Conservation (phyloP, 371 early-diverging fungal species). For the Globomyces sp. region DNA sequence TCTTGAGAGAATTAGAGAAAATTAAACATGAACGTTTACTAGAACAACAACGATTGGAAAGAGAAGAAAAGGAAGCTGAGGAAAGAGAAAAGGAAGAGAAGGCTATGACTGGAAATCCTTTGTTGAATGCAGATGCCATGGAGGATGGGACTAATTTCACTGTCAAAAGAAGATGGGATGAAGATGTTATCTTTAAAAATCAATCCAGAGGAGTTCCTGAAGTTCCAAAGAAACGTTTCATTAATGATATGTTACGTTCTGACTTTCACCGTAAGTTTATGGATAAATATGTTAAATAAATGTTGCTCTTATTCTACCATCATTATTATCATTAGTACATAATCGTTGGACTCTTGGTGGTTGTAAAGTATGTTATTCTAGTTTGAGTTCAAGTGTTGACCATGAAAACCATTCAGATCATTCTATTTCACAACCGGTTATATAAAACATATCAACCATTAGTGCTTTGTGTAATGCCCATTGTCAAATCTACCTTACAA, state of each 20-base stretch:
- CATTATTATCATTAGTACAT: not conserved
- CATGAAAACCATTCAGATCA: no score
- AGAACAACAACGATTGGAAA: slow-evolving; percentile 77
- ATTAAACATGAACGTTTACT: slow-evolving; percentile 92
- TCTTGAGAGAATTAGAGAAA: slow-evolving; percentile 89
- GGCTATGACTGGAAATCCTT: slow-evolving; percentile 76
- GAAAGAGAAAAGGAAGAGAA: slow-evolving; percentile 57
- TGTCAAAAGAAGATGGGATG: slow-evolving; percentile 95
- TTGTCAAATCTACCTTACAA: no score
- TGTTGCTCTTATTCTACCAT: slow-evolving; percentile 5
- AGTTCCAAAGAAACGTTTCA: slow-evolving; percentile 87
- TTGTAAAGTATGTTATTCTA: not conserved
- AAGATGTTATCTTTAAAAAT: slow-evolving; percentile 96
- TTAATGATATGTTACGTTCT: slow-evolving; percentile 92
- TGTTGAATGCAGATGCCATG: slow-evolving; percentile 50
- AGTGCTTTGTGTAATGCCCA: no score
- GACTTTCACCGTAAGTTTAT: slow-evolving; percentile 96
- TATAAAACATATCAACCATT: no score
- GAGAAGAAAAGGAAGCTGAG: slow-evolving; percentile 62
- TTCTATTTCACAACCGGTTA: no score
- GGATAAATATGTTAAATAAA: slow-evolving; percentile 62
- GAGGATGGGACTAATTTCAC: slow-evolving; percentile 66
- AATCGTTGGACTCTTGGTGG: slow-evolving; percentile 6
- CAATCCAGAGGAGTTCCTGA: slow-evolving; percentile 87
- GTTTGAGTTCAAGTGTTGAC: no score